Evolutionary conservation across 2,329 filamentous ascomycete species (phyloP).

Genomic region (Periconia macrospinosa): DNA sequence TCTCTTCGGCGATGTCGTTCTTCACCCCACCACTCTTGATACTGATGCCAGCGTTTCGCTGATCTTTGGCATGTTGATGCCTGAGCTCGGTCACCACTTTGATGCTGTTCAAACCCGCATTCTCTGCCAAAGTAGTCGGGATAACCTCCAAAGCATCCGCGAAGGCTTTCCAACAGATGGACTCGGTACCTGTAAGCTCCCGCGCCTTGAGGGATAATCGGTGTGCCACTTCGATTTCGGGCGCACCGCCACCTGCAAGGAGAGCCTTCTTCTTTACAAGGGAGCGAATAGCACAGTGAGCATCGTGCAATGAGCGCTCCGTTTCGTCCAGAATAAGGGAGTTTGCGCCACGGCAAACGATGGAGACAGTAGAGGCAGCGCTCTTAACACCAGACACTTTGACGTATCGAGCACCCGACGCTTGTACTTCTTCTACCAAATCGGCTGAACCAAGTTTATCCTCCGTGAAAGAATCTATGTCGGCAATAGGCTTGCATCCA

Average conservation of each 20-base stretch:
- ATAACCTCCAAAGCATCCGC: slow-evolving; percentile 97
- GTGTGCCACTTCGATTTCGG: slow-evolving; percentile 94
- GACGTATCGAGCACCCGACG: slow-evolving; percentile 85
- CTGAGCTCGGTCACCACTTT: slow-evolving; percentile 96
- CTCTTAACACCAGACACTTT: slow-evolving; percentile 92
- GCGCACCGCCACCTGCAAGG: slow-evolving; percentile 93
- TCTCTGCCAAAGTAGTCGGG: slow-evolving; percentile 94
- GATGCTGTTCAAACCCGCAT: slow-evolving; percentile 96
- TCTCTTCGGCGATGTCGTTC: slow-evolving; percentile 94
- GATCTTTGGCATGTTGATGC: slow-evolving; percentile 90
- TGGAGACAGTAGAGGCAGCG: slow-evolving; percentile 82
- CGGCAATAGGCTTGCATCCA: slow-evolving; percentile 97
- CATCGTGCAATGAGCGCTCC: slow-evolving; percentile 94
- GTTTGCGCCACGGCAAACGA: slow-evolving; percentile 94
- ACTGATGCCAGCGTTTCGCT: slow-evolving; percentile 95
- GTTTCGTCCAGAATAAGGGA: slow-evolving; percentile 93
- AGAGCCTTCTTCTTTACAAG: slow-evolving; percentile 99
- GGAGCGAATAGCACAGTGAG: slow-evolving; percentile 95
- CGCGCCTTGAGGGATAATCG: slow-evolving; percentile 81
- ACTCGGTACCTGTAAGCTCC: slow-evolving; percentile 84
- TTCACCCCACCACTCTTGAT: slow-evolving; percentile 98
- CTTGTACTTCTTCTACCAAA: slow-evolving; percentile 87
- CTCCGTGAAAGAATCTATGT: slow-evolving; percentile 97
- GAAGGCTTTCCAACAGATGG: slow-evolving; percentile 99
- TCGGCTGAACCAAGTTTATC: slow-evolving; percentile 96